A percentile compares a stretch with the other conserved stretches of the same genome.
These are phyloP conservation scores for Zygosaccharomyces gambellarensis DNA, from an alignment of 805 yeast genomes.

Conservation along the genomic window DNA sequence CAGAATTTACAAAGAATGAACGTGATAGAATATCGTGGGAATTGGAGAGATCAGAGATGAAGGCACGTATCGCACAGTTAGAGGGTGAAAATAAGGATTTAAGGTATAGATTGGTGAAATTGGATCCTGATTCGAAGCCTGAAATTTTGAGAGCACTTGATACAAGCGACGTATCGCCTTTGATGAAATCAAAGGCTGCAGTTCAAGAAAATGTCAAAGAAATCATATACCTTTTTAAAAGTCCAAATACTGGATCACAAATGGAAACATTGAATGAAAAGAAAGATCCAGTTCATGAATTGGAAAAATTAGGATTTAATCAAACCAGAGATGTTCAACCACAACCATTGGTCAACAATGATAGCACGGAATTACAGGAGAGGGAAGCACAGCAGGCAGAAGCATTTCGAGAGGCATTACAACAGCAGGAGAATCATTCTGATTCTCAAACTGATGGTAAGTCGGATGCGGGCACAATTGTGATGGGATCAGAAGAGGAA, in stretches of 20 bases:
- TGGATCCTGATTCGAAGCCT: background rate
- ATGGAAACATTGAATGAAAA: constrained; percentile 23
- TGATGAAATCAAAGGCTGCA: constrained; percentile 25
- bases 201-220: constrained; percentile 35
- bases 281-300: constrained; percentile 21
- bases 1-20: constrained; percentile 59
- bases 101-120: constrained; percentile 18
- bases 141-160: background rate
- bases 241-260: constrained; percentile 26
- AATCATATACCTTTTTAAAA: constrained; percentile 31
- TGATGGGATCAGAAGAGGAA: constrained; percentile 5
- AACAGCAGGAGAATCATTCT: background rate
- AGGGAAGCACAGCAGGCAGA: constrained; percentile 4
- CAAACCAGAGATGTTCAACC: background rate
- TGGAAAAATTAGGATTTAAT: constrained; percentile 26
- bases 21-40: constrained; percentile 58
- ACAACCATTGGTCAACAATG: background rate
- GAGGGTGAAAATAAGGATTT: constrained; percentile 49
- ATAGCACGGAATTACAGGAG: background rate
- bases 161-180: constrained; percentile 9
- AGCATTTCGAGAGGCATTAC: constrained; percentile 4
- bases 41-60: constrained; percentile 57
- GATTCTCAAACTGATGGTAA: constrained; percentile 1
- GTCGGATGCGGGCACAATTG: constrained; percentile 14
- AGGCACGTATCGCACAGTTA: constrained; percentile 43